Percentiles rank a stretch among this genome's conserved stretches.
These are phyloP conservation scores for Penstemon newberryi DNA, from an alignment of 257 asterid species.

Conservation along the genomic window DNA sequence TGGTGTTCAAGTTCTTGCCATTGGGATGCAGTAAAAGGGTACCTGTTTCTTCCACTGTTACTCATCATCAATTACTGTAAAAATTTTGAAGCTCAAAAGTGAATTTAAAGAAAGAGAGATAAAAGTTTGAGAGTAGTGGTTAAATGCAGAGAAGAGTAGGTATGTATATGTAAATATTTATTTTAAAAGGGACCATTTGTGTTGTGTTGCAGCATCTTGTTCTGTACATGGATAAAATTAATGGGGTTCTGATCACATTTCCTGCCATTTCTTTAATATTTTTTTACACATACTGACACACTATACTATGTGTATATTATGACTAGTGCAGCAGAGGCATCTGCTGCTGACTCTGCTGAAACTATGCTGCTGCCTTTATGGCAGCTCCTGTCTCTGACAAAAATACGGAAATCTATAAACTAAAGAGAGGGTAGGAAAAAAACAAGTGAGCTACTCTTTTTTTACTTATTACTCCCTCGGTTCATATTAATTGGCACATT, in stretches of 20 bases:
- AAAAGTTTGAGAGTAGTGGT: neutral
- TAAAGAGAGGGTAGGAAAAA: neutral
- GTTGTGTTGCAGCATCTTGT: slow-evolving; percentile 68
- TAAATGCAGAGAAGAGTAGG: slow-evolving; percentile 39
- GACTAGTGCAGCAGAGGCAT: slow-evolving; percentile 30
- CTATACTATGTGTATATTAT: slow-evolving; percentile 36
- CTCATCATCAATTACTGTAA: slow-evolving; percentile 42
- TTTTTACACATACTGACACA: slow-evolving; percentile 11
- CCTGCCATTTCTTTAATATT: slow-evolving; percentile 17
- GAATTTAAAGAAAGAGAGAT: neutral
- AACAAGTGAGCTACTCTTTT: slow-evolving; percentile 1
- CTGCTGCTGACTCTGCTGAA: slow-evolving; percentile 52
- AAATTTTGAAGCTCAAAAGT: neutral
- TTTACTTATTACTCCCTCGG: too few species aligned
- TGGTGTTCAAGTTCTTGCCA: slow-evolving; percentile 97
- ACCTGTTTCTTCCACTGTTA: slow-evolving; percentile 41
- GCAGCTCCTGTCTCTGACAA: slow-evolving; percentile 60
- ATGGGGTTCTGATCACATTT: slow-evolving; percentile 50
- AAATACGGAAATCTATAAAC: slow-evolving; percentile 51
- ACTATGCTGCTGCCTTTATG: slow-evolving; percentile 41
- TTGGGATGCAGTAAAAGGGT: slow-evolving; percentile 80
- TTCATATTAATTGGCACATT: too few species aligned
- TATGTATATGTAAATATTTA: slow-evolving; percentile 39
- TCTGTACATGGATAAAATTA: slow-evolving; percentile 71
- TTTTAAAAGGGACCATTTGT: slow-evolving; percentile 67